Conservation (phyloP, 176 grass and related monocot genomes). For the Rhynchospora pubera region DNA sequence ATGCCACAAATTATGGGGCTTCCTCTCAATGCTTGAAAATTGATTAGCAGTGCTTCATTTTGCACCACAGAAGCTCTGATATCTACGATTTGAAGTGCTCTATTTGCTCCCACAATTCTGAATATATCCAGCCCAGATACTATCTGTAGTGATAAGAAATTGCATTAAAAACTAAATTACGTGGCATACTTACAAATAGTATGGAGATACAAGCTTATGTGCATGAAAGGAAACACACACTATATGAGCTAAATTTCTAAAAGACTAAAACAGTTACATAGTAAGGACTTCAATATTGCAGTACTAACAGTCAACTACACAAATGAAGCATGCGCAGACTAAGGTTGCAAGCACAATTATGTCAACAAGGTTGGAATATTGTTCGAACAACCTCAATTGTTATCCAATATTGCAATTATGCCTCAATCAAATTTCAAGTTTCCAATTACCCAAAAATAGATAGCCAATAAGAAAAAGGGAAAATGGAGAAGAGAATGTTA, state of each 20-base stretch:
- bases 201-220: neutral
- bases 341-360: neutral
- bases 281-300: neutral
- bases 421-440: neutral
- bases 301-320: neutral
- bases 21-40: slow-evolving; percentile 63
- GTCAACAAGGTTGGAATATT: neutral
- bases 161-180: neutral
- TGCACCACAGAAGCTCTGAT: slow-evolving; percentile 49
- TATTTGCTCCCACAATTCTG: slow-evolving; percentile 72
- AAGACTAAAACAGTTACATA: neutral
- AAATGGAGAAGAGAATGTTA: slow-evolving; percentile 22
- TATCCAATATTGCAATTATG: neutral
- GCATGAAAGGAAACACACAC: neutral
- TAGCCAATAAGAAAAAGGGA: neutral
- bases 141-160: slow-evolving; percentile 37
- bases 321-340: neutral
- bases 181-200: neutral
- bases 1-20: slow-evolving; percentile 75
- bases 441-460: neutral
- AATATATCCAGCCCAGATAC: slow-evolving; percentile 78
- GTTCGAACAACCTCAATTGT: neutral
- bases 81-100: slow-evolving; percentile 70
- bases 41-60: slow-evolving; percentile 35
- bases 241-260: neutral